A percentile compares a stretch with the other conserved stretches of the same genome.
Conservation (phyloP, 140 eudicot genomes). For the Senecio squalidus region DNA sequence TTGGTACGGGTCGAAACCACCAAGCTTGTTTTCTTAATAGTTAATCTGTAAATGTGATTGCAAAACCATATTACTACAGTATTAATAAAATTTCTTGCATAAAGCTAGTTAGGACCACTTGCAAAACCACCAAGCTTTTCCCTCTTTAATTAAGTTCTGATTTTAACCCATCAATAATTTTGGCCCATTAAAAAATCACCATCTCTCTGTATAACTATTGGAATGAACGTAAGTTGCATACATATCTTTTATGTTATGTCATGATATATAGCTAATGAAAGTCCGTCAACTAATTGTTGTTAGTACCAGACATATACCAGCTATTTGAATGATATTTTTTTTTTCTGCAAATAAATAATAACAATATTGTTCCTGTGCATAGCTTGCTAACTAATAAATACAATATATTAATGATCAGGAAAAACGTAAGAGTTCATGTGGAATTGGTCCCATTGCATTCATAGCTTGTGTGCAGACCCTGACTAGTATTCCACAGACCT, state of each 20-base stretch:
- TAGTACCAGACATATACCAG: not conserved
- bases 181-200: no score
- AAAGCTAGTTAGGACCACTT: no score
- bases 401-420: constrained; percentile 31
- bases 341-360: constrained; percentile 1
- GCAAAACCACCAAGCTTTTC: no score
- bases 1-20: not conserved
- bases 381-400: constrained; percentile 14
- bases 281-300: not conserved
- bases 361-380: constrained; percentile 6
- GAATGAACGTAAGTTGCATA: not conserved
- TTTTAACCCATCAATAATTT: no score
- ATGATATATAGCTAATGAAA: not conserved
- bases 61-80: not conserved
- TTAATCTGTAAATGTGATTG: not conserved
- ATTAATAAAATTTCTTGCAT: not conserved
- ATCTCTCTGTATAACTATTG: not conserved
- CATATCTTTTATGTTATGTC: not conserved
- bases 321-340: constrained; percentile 2
- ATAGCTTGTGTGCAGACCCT: constrained; percentile 81
- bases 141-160: no score
- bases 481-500: constrained; percentile 65
- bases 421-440: constrained; percentile 62
- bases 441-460: constrained; percentile 86
- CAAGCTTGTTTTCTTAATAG: not conserved